Conservation (phyloP, 331 rosid genomes). For the Acacia pycnantha region DNA sequence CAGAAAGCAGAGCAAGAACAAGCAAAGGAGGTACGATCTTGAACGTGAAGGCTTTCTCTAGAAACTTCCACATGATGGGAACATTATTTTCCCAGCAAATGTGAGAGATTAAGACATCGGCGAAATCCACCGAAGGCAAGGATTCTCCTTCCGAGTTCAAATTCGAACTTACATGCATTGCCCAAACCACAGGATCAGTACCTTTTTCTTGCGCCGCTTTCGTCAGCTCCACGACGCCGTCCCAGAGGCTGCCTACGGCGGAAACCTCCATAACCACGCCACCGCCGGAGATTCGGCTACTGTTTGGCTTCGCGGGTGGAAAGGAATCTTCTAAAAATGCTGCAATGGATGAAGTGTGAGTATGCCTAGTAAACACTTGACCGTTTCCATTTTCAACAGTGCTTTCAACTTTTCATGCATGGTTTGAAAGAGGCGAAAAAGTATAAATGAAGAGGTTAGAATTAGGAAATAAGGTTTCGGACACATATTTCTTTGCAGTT, state of each 20-base stretch:
- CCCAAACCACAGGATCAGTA: slow-evolving; percentile 70
- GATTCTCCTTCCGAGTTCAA: slow-evolving; percentile 55
- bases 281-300: neutral
- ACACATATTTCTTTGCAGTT: too few relatives aligned
- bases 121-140: slow-evolving; percentile 74
- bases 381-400: neutral
- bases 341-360: neutral
- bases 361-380: neutral
- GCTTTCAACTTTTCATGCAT: neutral
- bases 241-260: slow-evolving; percentile 52
- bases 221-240: slow-evolving; percentile 60
- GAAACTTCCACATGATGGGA: slow-evolving; percentile 80
- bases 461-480: neutral
- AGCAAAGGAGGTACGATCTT: slow-evolving; percentile 75
- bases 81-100: slow-evolving; percentile 83
- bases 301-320: neutral
- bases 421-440: neutral
- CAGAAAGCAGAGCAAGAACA: slow-evolving; percentile 71
- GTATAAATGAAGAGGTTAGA: neutral
- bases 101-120: slow-evolving; percentile 65
- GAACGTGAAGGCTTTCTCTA: slow-evolving; percentile 67
- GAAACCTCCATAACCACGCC: neutral
- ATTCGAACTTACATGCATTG: slow-evolving; percentile 47
- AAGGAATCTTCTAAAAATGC: neutral
- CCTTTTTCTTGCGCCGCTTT: slow-evolving; percentile 75